Evolutionary conservation across 2,329 filamentous ascomycete species (phyloP).

Genomic region (Pseudogymnoascus sp.): DNA sequence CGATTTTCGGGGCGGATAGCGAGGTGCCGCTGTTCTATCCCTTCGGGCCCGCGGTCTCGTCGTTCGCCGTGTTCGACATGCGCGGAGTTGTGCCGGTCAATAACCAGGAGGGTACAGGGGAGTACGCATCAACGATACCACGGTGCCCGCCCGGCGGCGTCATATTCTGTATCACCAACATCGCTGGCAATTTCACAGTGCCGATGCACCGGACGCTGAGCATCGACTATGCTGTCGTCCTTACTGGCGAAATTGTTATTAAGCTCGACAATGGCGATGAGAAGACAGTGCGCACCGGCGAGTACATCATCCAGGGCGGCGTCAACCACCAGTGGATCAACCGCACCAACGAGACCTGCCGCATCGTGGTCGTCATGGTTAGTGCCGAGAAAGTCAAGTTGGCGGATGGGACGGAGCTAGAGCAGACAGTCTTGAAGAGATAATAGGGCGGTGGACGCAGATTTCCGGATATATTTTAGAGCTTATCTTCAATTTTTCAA

Average conservation of each 20-base stretch:
- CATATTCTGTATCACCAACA: slow-evolving; percentile 25
- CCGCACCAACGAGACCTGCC: slow-evolving; percentile 29
- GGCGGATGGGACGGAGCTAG: slow-evolving; percentile 30
- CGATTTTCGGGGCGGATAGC: slow-evolving; percentile 27
- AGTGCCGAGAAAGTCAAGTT: slow-evolving; percentile 33
- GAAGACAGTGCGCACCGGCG: slow-evolving; percentile 30
- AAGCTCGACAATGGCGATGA: slow-evolving; percentile 33
- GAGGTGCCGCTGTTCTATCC: slow-evolving; percentile 23
- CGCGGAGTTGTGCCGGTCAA: slow-evolving; percentile 26
- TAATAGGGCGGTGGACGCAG: not conserved
- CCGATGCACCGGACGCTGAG: slow-evolving; percentile 36
- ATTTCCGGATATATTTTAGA: slow-evolving; percentile 9
- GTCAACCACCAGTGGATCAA: slow-evolving; percentile 39
- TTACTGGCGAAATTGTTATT: slow-evolving; percentile 33
- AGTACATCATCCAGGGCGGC: slow-evolving; percentile 35
- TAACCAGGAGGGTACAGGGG: slow-evolving; percentile 18
- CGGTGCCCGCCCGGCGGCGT: slow-evolving; percentile 30
- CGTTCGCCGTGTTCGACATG: slow-evolving; percentile 28
- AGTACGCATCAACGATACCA: slow-evolving; percentile 19
- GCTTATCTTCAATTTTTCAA: not conserved
- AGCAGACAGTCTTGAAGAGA: slow-evolving; percentile 17
- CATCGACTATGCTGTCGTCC: slow-evolving; percentile 33
- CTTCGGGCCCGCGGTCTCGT: slow-evolving; percentile 25
- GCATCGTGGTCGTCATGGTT: slow-evolving; percentile 34
- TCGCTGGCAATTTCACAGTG: slow-evolving; percentile 13